Base-by-base conservation (phyloP, 2,329 filamentous ascomycete species). In the Alternaria atra region DNA sequence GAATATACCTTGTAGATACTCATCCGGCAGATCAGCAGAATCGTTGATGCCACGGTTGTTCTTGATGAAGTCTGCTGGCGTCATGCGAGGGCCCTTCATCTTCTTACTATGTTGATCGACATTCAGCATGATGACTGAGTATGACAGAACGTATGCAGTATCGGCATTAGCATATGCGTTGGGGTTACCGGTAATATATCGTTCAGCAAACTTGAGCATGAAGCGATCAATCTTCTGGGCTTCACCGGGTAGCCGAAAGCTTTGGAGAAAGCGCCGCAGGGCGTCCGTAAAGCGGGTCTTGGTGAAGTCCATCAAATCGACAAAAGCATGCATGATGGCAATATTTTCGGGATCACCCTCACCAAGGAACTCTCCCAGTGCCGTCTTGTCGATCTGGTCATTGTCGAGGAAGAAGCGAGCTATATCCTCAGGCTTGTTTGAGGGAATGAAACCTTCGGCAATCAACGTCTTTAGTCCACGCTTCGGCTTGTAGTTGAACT, bases 21-120 rank as follows among this genome's bases (percentile, higher is more conserved):
- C 95, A 51, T 96, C 89, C 0, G 96, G 95, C 61, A 99, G 82
- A 81, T 98, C 92, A 30, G 93, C 91, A 68, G 92, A 94, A 80
- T 99, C 95, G 80, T 99, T 98, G 83, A 99, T 99, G 59, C 95
- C 95, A 29, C 95, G 86, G 79, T 99, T 99, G 81, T 99, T 99
- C 83, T 97, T 97, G 83, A 99, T 97, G 75, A 99, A 99, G 69
- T 99, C 96, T 64, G 97, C 91, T 67, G 93, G 93, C 27, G 90
- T 96, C 95, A 99, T 99, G 54, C 93, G 89, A 68, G 87, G 88
- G 2, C 84, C 84, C 74, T 89, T 90, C 71, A 99, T 87, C 77
- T 97, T 97, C 66, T 83, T 85, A 78, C 94, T 98, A 81, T 99
- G 95, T 69, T 94, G 87, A 82, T 99, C 95, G 1, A 94, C 97